Base-by-base conservation (phyloP, 805 yeast species). In the Candida cerambycidarum region DNA sequence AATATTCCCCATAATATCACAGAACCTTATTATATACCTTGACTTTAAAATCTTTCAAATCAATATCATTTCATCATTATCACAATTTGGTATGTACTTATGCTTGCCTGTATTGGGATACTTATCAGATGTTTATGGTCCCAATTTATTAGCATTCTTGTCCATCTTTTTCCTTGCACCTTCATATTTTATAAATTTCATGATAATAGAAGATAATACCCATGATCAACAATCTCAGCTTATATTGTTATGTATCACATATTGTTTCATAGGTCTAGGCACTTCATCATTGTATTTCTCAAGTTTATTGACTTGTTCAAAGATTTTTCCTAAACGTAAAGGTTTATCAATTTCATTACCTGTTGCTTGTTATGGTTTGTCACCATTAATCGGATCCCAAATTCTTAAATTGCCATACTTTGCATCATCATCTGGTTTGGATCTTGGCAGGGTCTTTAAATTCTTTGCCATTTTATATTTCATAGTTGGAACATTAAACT, bases 311-410 rank as follows among this genome's bases (percentile, higher is more conserved):
- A 85, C 95, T 1, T 88, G 96, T 65, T 95, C 97, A 2, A 82
- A 85, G 54, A 76, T 89, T n/a, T 86, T 80, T 56, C 95, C 95
- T 0, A 69, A 78, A 30, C 72, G 74, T 37, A 86, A 88, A 45
- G 84, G 95, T 2, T 62, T 92, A 42, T 85, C 96, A 24, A 88
- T 92, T 33, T 84, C 95, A 41, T 75, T 85, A 34, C 99, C 99
- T 0, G 90, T 92, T 2, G 79, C 95, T 0, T 84, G 84, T 48
- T 90, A 85, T 61, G 99, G 98, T 1, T 56, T 89, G 23, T 84
- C 95, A 4, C 78, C 95, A 1, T 67, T 93, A 42, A 62, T 90
- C 37, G 84, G 86, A 3, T 76, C 96, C 0, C 89, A 82, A 58
- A 57, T 78, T 34, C 61, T 78, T 57, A 76, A 72, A 45, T 57